Evolutionary conservation across 2,329 filamentous ascomycete species (phyloP), one percentile per base, ranked within the genome.

Genomic region (Pseudohalonectria lignicola): DNA sequence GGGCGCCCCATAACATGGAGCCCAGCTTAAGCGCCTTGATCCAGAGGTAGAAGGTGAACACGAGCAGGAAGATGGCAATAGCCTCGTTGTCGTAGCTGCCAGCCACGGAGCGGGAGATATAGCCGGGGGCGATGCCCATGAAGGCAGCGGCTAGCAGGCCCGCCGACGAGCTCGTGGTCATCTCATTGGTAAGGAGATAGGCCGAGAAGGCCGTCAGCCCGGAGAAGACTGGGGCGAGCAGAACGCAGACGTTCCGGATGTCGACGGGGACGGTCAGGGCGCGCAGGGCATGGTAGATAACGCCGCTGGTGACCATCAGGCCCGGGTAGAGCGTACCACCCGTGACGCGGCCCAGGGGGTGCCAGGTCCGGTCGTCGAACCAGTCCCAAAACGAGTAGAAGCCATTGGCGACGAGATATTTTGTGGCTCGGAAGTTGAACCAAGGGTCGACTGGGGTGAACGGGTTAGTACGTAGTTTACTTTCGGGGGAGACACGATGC

Each of bases 351-450:
- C 92, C 92, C 44, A 98, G 82, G 52, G 92, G 92, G 64, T 98
- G 90, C 92, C 92, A 98, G 77, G 92, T 98, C 69, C 92, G 81
- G 70, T 98, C 92, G 64, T 98, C 92, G 57, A 98, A 98, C 92
- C 92, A 98, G 62, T 98, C 90, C 92, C 92, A 98, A 61, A 98
- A 98, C 62, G 84, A 87, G 63, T 94, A 93, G 67, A 98, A 96
- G 53, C 92, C 92, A 79, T 98, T 78, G 56, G 90, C 77, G 40
- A 98, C 86, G 40, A 98, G 76, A 56, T 98, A 96, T 65, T 96
- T 96, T 40, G 92, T 96, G 49, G 92, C 92, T 62, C 92, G 76
- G 66, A 98, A 98, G 66, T 98, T 98, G 70, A 98, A 98, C 92
- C 92, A 98, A 26, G 92, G 92, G 65, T 98, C 92, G 66, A 98